Percentiles rank a stretch among this genome's conserved stretches.
Evolutionary conservation across 2,329 filamentous ascomycete species (phyloP).

Genomic region (Aspergillus udagawae): DNA sequence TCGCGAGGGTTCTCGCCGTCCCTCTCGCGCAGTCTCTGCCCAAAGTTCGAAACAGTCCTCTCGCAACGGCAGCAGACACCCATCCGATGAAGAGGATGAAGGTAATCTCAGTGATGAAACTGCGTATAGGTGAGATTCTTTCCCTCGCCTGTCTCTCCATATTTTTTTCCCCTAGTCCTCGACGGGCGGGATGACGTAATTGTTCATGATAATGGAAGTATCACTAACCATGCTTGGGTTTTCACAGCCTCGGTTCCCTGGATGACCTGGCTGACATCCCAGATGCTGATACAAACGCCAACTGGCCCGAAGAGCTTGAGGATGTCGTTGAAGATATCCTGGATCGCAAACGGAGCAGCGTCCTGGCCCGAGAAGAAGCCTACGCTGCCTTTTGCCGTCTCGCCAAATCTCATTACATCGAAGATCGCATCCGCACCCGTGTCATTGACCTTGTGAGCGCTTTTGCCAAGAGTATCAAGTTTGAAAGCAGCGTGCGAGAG

Average conservation of each 20-base stretch:
- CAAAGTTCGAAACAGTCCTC: constrained; percentile 52
- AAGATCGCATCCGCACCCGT: constrained; percentile 57
- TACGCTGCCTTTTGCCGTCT: constrained; percentile 61
- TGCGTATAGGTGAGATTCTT: constrained; percentile 48
- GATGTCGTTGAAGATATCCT: constrained; percentile 68
- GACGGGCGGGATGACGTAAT: constrained; percentile 35
- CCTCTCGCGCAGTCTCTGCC: constrained; percentile 51
- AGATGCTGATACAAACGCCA: constrained; percentile 50
- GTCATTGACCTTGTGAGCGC: constrained; percentile 60
- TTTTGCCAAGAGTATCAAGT: constrained; percentile 67
- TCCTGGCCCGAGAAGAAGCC: constrained; percentile 63
- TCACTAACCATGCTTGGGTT: constrained; percentile 8
- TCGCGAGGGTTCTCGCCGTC: constrained; percentile 49
- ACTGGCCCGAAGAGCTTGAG: constrained; percentile 60
- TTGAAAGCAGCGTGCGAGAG: constrained; percentile 65
- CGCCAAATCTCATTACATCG: constrained; percentile 64
- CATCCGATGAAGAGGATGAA: constrained; percentile 57
- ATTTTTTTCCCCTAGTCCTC: constrained; percentile 14
- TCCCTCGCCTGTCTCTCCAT: constrained; percentile 28
- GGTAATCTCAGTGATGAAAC: constrained; percentile 56
- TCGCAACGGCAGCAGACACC: constrained; percentile 51
- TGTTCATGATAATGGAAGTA: neutral
- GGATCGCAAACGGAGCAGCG: constrained; percentile 74
- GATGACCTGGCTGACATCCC: constrained; percentile 58
- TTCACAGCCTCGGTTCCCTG: constrained; percentile 57